A percentile compares a stretch with the other conserved stretches of the same genome.
Conservation (phyloP, 768 basidiomycete species). For the Phlegmacium glaucopus region DNA sequence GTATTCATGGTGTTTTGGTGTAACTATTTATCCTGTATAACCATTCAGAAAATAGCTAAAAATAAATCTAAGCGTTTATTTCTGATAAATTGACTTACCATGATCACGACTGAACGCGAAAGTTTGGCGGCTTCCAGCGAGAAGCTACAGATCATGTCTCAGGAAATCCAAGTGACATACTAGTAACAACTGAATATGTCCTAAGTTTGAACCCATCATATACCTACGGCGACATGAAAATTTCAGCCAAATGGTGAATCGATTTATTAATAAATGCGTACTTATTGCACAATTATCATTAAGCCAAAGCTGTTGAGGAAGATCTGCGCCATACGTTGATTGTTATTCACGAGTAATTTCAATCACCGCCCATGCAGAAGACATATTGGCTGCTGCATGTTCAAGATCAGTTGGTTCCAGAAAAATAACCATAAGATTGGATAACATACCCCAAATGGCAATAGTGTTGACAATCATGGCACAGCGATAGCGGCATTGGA, state of each 20-base stretch:
- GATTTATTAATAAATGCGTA: conserved; percentile 8
- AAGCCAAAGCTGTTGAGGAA: conserved; percentile 47
- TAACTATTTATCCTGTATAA: conserved; percentile 55
- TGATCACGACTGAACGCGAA: conserved; percentile 72
- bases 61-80: background rate
- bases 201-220: conserved; percentile 61
- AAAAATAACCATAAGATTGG: background rate
- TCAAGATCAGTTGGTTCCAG: background rate
- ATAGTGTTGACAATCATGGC: conserved; percentile 61
- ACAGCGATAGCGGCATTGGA: conserved; percentile 66
- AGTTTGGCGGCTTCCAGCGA: conserved; percentile 47
- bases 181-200: conserved; percentile 11
- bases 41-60: conserved; percentile 51
- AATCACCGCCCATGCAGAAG: conserved; percentile 60
- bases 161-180: background rate
- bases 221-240: conserved; percentile 27
- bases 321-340: conserved; percentile 61
- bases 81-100: conserved; percentile 23
- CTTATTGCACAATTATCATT: conserved; percentile 35
- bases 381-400: conserved; percentile 50
- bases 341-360: conserved; percentile 36
- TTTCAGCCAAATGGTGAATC: background rate
- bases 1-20: conserved; percentile 59
- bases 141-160: conserved; percentile 15
- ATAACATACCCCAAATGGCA: conserved; percentile 49